phyloP scores from a whole-genome alignment of 2,329 filamentous ascomycete genomes.

The Penicillium sclerotiorum region DNA sequence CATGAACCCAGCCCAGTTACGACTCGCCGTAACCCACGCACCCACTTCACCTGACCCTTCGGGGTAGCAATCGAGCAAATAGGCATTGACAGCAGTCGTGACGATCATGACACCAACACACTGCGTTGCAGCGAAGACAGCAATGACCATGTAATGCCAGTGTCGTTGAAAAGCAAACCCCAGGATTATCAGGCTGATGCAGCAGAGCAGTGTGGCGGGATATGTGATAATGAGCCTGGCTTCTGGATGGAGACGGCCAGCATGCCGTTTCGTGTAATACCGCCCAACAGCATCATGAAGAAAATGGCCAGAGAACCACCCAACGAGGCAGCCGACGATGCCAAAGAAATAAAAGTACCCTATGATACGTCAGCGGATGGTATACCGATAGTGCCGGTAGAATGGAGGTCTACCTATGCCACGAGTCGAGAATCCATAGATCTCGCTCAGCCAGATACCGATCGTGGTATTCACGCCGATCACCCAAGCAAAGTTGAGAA shows the following conservation, averaged over 20 bases:
- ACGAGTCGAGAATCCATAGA: slow-evolving; percentile 52
- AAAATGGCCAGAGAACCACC: slow-evolving; percentile 53
- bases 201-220: slow-evolving; percentile 32
- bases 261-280: slow-evolving; percentile 50
- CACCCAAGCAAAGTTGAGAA: slow-evolving; percentile 46
- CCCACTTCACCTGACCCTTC: slow-evolving; percentile 27
- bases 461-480: slow-evolving; percentile 60
- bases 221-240: slow-evolving; percentile 55
- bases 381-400: not conserved
- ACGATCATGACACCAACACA: slow-evolving; percentile 59
- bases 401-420: slow-evolving; percentile 45
- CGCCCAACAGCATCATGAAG: slow-evolving; percentile 55
- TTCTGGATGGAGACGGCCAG: slow-evolving; percentile 59
- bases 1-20: slow-evolving; percentile 53
- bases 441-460: slow-evolving; percentile 51
- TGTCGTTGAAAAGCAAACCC: slow-evolving; percentile 51
- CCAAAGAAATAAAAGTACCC: slow-evolving; percentile 59
- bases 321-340: slow-evolving; percentile 55
- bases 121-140: slow-evolving; percentile 54
- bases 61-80: slow-evolving; percentile 56
- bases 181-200: slow-evolving; percentile 40
- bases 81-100: slow-evolving; percentile 54
- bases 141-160: slow-evolving; percentile 55
- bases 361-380: slow-evolving; percentile 1
- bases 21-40: slow-evolving; percentile 54